phyloP scores from a whole-genome alignment of 805 yeast species.

The Yamadazyma phyllophila region DNA sequence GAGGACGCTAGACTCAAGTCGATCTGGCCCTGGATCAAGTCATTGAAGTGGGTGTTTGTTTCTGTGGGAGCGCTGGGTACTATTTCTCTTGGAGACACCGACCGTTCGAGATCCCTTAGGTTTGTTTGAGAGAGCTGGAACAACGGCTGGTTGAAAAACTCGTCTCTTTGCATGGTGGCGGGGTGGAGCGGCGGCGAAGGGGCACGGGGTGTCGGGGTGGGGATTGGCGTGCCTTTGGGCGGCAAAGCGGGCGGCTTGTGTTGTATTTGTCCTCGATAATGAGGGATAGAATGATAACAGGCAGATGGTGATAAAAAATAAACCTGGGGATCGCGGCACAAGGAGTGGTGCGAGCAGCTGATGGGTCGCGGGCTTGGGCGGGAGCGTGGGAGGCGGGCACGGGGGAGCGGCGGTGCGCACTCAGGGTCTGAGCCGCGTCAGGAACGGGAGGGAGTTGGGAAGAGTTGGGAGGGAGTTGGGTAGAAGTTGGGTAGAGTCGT shows the following conservation, averaged over 20 bases:
- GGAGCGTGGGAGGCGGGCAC: too few relatives aligned
- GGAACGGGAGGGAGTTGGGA: too few relatives aligned
- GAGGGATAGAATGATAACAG: too few relatives aligned
- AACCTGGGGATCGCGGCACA: too few relatives aligned
- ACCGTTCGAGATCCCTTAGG: conserved; percentile 23
- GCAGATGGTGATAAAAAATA: too few relatives aligned
- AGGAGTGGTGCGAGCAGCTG: neutral
- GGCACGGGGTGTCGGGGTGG: neutral
- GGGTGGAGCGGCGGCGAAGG: neutral
- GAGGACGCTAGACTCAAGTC: conserved; percentile 66
- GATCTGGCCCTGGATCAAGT: conserved; percentile 40
- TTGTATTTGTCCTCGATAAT: neutral
- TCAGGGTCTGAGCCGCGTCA: too few relatives aligned
- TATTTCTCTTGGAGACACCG: conserved; percentile 34
- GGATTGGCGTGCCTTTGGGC: too few relatives aligned
- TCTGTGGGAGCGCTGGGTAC: conserved; percentile 8
- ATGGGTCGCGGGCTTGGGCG: neutral
- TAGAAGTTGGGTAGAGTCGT: too few relatives aligned
- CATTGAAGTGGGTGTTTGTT: conserved; percentile 7
- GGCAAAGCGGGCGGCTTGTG: too few relatives aligned
- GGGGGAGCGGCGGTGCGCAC: too few relatives aligned
- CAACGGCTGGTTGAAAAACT: conserved; percentile 16
- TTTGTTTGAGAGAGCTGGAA: conserved; percentile 19
- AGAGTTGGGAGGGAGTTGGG: too few relatives aligned
- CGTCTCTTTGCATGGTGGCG: conserved; percentile 9